Base-by-base conservation (phyloP, 768 basidiomycete species). In the Mycena rosella region DNA sequence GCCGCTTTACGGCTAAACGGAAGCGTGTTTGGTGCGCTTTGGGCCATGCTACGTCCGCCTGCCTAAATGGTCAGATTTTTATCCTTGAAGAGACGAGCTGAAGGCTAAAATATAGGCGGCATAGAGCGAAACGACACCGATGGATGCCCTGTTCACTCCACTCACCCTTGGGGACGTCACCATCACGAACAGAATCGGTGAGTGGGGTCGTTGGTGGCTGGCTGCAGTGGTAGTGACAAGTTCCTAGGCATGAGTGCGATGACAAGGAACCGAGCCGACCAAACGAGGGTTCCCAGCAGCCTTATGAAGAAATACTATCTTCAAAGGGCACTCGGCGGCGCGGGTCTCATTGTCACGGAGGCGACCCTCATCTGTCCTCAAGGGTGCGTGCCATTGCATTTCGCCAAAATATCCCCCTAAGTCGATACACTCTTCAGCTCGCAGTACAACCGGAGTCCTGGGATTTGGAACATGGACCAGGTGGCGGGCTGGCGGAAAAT, bases 401-500 rank as follows among this genome's bases (percentile, higher is more conserved):
- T 5, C 5, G 56, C 30, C 7, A 34, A 13, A 34, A 22, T 40
- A 10, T 55, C 3, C 58, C 10, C 44, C 11, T 9, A 24, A 24
- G 44, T 22, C 49, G 40, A 61, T 61, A 30, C 45, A 20, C 29
- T 34, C n/a, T 52, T 48, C 55, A 85, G 85, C 13, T 79, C 83
- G 15, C 82, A 84, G 69, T 85, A 82, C 81, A 78, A 77, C 9
- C 72, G 80, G 68, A 81, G 81, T 1, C 85, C 85, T 17, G 86
- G 86, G 6, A 81, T 86, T 29, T 86, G 85, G 84, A 82, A 74
- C 64, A 68, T 78, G 13, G 80, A 83, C 34, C 85, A 86, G 64
- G 76, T 83, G 13, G 68, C 70, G 20, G 84, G 74, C 5, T 87
- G 86, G 85, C 84, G 80, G 66, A 81, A 78, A 52, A 76, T 88